Evolutionary conservation across 2,329 filamentous ascomycete genomes (phyloP).

Genomic region (Alternaria triticina): DNA sequence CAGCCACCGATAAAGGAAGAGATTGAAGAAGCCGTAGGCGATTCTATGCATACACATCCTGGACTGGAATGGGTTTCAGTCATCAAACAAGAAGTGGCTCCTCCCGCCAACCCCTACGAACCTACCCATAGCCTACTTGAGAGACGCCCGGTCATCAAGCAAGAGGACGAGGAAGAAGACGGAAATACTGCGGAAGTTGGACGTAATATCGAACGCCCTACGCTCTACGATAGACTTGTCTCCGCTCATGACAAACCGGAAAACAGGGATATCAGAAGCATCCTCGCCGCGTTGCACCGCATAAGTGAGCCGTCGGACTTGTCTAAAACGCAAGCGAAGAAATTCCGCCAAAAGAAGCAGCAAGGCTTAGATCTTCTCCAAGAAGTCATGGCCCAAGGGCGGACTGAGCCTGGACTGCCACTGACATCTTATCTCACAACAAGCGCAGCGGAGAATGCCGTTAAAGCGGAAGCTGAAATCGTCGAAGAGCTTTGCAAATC

Average conservation of each 20-base stretch:
- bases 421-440: too few species aligned
- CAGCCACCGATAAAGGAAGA: neutral
- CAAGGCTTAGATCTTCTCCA: too few species aligned
- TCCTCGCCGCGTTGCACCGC: neutral
- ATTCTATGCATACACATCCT: too few species aligned
- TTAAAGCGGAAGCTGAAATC: neutral
- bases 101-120: neutral
- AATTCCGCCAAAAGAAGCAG: too few species aligned
- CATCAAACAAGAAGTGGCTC: neutral
- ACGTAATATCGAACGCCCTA: too few species aligned
- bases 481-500: neutral
- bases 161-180: neutral
- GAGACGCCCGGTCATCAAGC: neutral
- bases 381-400: too few species aligned
- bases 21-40: neutral
- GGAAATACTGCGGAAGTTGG: too few species aligned
- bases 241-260: too few species aligned
- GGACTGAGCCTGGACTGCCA: neutral
- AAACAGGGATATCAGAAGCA: too few species aligned
- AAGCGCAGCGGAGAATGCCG: neutral
- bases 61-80: too few species aligned
- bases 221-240: too few species aligned
- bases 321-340: too few species aligned
- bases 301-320: neutral
- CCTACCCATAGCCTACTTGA: neutral